Percentiles rank a stretch among this genome's conserved stretches.
Evolutionary conservation across 345 rosid species (phyloP).

Genomic region (Eutrema japonicum): DNA sequence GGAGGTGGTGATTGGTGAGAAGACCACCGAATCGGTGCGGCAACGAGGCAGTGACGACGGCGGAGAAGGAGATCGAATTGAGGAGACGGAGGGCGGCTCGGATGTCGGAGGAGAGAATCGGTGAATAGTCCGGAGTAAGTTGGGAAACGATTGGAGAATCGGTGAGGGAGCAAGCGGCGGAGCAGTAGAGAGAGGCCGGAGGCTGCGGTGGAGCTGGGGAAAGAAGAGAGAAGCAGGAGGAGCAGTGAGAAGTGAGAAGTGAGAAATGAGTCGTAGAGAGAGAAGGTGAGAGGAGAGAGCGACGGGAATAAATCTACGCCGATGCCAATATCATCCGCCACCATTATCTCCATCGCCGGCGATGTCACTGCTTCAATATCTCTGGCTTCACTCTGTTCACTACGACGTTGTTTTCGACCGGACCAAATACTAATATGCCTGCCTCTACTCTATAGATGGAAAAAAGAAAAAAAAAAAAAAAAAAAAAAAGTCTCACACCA

Average conservation of each 20-base stretch:
- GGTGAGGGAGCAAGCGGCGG: constrained; percentile 49
- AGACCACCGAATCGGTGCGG: constrained; percentile 51
- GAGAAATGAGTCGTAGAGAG: constrained; percentile 62
- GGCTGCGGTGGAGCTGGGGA: constrained; percentile 6
- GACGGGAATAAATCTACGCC: constrained; percentile 61
- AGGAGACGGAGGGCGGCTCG: constrained; percentile 73
- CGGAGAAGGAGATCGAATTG: constrained; percentile 36
- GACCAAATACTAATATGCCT: too few relatives aligned
- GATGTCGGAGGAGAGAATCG: constrained; percentile 52
- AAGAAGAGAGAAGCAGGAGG: constrained; percentile 50
- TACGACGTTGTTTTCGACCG: too few relatives aligned
- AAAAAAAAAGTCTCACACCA: too few relatives aligned
- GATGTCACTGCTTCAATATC: too few relatives aligned
- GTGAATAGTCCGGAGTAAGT: constrained; percentile 24
- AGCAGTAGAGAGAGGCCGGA: constrained; percentile 43
- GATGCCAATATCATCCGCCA: constrained; percentile 47
- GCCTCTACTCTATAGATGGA: too few relatives aligned
- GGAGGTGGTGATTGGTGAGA: constrained; percentile 58
- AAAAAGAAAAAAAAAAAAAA: too few relatives aligned
- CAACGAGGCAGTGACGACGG: neutral
- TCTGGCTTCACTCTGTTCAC: neutral
- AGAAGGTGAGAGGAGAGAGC: constrained; percentile 55
- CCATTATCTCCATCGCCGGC: constrained; percentile 45
- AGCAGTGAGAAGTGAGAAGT: constrained; percentile 62
- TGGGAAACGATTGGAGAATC: constrained; percentile 33